Conservation (phyloP, 345 rosid genomes). For the Linum lewisii region DNA sequence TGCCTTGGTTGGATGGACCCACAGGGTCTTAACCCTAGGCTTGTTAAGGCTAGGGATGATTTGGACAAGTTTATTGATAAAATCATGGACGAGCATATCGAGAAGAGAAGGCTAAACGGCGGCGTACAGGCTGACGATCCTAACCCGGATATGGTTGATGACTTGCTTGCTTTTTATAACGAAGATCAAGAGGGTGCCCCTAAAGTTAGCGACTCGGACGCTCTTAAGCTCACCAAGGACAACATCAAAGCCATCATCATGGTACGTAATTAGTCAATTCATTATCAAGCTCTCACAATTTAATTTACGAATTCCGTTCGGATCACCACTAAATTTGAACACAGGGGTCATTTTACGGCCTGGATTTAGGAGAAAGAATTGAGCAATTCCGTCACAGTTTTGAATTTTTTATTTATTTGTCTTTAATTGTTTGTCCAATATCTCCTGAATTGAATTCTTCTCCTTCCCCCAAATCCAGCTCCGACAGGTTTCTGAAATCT, state of each 20-base stretch:
- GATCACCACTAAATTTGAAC: too few species aligned
- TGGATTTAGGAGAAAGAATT: too few species aligned
- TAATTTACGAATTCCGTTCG: not conserved
- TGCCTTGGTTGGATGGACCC: slow-evolving; percentile 57
- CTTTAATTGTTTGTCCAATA: too few species aligned
- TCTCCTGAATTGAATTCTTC: too few species aligned
- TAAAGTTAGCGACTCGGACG: slow-evolving; percentile 28
- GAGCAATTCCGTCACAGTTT: too few species aligned
- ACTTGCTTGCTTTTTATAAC: slow-evolving; percentile 59
- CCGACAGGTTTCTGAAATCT: too few species aligned
- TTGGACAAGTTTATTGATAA: slow-evolving; percentile 72
- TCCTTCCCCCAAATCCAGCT: too few species aligned
- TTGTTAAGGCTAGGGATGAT: slow-evolving; percentile 47
- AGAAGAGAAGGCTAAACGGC: slow-evolving; percentile 20
- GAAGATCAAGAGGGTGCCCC: slow-evolving; percentile 31
- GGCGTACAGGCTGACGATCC: slow-evolving; percentile 17
- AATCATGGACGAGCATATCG: slow-evolving; percentile 67
- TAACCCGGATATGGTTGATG: slow-evolving; percentile 82
- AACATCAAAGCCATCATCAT: slow-evolving; percentile 91
- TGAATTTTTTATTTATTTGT: too few species aligned
- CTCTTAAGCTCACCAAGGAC: slow-evolving; percentile 55
- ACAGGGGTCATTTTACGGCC: too few species aligned
- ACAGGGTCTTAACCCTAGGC: slow-evolving; percentile 53
- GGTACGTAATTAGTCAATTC: slow-evolving; percentile 28
- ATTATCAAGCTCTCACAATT: not conserved